Base-by-base conservation (phyloP, 257 asterid genomes). In the Dorcoceras hygrometricum region DNA sequence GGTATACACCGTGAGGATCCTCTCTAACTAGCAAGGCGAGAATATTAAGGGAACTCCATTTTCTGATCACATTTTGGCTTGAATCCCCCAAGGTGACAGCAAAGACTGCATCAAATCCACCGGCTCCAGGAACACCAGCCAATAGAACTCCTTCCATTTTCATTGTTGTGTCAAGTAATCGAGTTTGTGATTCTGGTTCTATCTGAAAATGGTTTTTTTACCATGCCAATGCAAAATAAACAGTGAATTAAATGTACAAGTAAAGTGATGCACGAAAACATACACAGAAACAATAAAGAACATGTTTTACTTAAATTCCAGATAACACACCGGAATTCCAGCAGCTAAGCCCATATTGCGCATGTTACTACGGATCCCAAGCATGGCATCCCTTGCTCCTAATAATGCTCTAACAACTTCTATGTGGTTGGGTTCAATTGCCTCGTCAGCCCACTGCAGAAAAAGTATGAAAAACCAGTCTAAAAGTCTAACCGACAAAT, bases 41-140 rank as follows among this genome's bases (percentile, higher is more conserved):
- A 59, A 94, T 95, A 32, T 84, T 84, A 63, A 62, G 80, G 2
- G 84, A 88, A 79, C 89, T 90, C 99, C 99, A 94, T 36, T 81
- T 77, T 62, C 72, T 79, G 65, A 77, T 65, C 54, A 94, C 86
- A 4, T 81, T 83, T 68, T 71, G 57, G 78, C 82, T 79, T 26
- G 95, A 79, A 59, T 67, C 78, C 22, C 93, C 95, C 75, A 94
- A 77, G 25, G 96, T 80, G 69, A 94, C 77, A 8, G 97, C 93
- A 85, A 90, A 90, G 46, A 90, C 93, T 0, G 97, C 99, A 63
- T 88, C 99, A 59, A 90, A 94, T 11, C 99, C 99, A 67, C 99
- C 99, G 11, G 96, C 99, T 56, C 97, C 99, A 19, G 97, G 99
- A 78, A 94, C 96, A 57, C 97, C 99, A 26, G 91, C 95, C 73